These are phyloP conservation scores for Boletus smithii DNA, from an alignment of 1,284 basidiomycete species.

Conservation along the genomic window DNA sequence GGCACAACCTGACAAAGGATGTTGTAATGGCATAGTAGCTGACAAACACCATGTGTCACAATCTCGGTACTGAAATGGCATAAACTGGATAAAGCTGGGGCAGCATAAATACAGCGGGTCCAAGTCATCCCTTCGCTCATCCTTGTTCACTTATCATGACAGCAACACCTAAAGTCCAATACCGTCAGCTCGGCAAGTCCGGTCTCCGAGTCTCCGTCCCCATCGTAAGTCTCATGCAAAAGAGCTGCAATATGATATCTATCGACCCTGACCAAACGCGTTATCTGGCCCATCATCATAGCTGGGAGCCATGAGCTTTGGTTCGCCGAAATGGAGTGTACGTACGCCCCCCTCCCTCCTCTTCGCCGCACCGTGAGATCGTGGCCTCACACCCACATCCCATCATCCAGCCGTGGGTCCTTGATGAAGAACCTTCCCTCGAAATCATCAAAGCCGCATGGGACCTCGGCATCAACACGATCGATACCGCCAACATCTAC, in stretches of 20 bases:
- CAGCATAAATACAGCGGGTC: not conserved
- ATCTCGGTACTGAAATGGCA: too few species aligned
- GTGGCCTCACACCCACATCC: not conserved
- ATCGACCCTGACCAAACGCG: not conserved
- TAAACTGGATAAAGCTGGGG: too few species aligned
- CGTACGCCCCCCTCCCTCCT: too few species aligned
- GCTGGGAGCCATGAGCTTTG: slow-evolving; percentile 50
- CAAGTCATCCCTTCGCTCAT: not conserved
- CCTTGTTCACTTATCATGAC: slow-evolving; percentile 7
- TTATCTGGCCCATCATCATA: slow-evolving; percentile 10
- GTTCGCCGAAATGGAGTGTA: slow-evolving; percentile 38
- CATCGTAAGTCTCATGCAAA: slow-evolving; percentile 30
- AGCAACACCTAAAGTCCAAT: slow-evolving; percentile 27
- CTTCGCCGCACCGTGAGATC: not conserved
- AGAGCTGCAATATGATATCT: not conserved
- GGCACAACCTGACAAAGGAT: too few species aligned
- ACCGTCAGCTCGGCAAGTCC: slow-evolving; percentile 45
- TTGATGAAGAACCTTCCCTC: slow-evolving; percentile 43
- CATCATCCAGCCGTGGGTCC: slow-evolving; percentile 37
- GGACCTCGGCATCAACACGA: slow-evolving; percentile 44
- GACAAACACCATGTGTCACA: too few species aligned
- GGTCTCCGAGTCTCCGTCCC: slow-evolving; percentile 51
- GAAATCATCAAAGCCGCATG: slow-evolving; percentile 46
- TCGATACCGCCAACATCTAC: slow-evolving; percentile 59
- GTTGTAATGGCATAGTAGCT: too few species aligned